These are phyloP conservation scores for Oxyria digyna DNA, from an alignment of 148 eudicot genomes.

Conservation along the genomic window DNA sequence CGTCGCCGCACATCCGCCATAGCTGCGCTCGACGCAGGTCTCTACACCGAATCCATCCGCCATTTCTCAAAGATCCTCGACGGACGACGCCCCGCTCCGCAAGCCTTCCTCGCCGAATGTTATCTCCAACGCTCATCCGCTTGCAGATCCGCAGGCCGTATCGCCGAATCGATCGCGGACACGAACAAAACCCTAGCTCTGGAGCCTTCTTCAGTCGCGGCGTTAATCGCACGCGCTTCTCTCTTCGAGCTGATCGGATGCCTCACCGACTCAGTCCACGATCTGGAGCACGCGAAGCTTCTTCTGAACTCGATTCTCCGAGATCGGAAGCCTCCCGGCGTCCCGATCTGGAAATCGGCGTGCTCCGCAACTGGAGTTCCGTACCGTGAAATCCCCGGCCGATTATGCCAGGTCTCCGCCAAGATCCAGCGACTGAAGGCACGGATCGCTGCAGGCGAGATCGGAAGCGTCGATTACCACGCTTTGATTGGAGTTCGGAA, in stretches of 20 bases:
- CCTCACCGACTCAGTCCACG: slow-evolving; percentile 79
- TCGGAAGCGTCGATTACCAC: slow-evolving; percentile 65
- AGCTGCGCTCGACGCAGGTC: slow-evolving; percentile 81
- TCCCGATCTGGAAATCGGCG: slow-evolving; percentile 59
- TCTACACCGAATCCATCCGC: slow-evolving; percentile 68
- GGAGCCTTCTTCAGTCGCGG: slow-evolving; percentile 55
- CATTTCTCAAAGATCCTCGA: slow-evolving; percentile 88
- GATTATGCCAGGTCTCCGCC: slow-evolving; percentile 31
- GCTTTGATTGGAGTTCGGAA: slow-evolving; percentile 64
- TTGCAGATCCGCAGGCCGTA: slow-evolving; percentile 44
- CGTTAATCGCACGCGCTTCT: slow-evolving; percentile 51
- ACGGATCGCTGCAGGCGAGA: slow-evolving; percentile 70
- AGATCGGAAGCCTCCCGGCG: slow-evolving; percentile 61
- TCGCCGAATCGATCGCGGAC: slow-evolving; percentile 74
- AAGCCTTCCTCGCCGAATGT: slow-evolving; percentile 79
- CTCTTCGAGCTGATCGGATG: slow-evolving; percentile 70
- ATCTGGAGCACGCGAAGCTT: slow-evolving; percentile 82
- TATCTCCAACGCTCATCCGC: slow-evolving; percentile 73
- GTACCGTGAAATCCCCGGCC: slow-evolving; percentile 74
- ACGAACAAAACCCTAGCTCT: slow-evolving; percentile 67
- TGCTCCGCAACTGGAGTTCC: slow-evolving; percentile 24
- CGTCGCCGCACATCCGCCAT: slow-evolving; percentile 82
- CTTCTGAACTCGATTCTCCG: slow-evolving; percentile 64
- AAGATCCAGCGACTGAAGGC: slow-evolving; percentile 66
- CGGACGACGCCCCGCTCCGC: slow-evolving; percentile 83